phyloP scores from a whole-genome alignment of 108 stramenopile genomes.

The Mediolabrus comicus region DNA sequence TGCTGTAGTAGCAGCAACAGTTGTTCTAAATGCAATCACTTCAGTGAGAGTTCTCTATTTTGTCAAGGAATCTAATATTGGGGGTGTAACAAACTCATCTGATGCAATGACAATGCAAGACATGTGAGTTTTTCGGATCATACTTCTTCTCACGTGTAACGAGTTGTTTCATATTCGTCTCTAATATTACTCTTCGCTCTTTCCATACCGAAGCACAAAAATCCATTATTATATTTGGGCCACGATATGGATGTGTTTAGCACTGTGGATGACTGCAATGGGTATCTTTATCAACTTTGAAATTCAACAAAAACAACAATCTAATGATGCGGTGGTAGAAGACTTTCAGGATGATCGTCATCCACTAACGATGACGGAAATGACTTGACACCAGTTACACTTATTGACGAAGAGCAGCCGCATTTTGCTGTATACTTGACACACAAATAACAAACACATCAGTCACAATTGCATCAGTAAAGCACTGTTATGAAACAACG shows the following conservation, averaged over 20 bases:
- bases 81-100: slow-evolving; percentile 21
- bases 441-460: neutral
- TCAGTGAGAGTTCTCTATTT: slow-evolving; percentile 24
- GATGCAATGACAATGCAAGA: slow-evolving; percentile 38
- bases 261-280: slow-evolving; percentile 32
- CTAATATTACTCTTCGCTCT: too few species aligned
- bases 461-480: neutral
- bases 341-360: slow-evolving; percentile 12
- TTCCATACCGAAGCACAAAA: too few species aligned
- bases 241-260: slow-evolving; percentile 17
- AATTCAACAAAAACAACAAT: slow-evolving; percentile 11
- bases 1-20: slow-evolving; percentile 33
- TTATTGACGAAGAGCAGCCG: neutral
- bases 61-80: slow-evolving; percentile 28
- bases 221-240: slow-evolving; percentile 26
- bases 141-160: too few species aligned
- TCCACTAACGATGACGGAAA: slow-evolving; percentile 7
- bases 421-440: neutral
- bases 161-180: too few species aligned
- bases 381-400: slow-evolving; percentile 6
- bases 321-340: neutral
- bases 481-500: neutral
- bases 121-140: too few species aligned
- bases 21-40: slow-evolving; percentile 35
- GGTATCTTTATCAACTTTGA: slow-evolving; percentile 25